Base-by-base conservation (phyloP, 352 stramenopile genomes). In the Phytopythium vexans region DNA sequence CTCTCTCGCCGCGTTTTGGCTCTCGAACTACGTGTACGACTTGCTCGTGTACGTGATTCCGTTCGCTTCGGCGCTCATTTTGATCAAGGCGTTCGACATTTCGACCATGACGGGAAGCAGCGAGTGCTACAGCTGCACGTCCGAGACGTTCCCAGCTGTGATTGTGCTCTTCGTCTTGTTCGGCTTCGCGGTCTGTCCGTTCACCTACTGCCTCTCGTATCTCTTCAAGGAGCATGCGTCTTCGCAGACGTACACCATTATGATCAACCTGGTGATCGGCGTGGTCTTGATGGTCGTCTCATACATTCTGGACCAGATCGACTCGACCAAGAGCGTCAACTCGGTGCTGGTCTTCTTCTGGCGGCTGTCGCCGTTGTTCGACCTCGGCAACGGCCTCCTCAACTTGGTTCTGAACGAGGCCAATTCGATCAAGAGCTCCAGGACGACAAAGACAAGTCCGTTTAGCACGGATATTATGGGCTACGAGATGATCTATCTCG, bases 1-100 rank as follows among this genome's bases (percentile, higher is more conserved):
- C 0, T 89, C 86, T 38, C 77, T 98, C 9, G 60, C 59, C 1
- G 88, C 92, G 0, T 99, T 99, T 62, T 99, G 97, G 97, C 39
- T 98, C 3, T 89, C 93, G 12, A 98, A 96, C 40, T 98, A 88
- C 54, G 47, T 95, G 7, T 99, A 92, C 83, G 94, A 99, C 64
- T 70, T 97, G 35, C 49, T 94, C 21, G 88, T 94, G 46, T 98
- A 98, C 72, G 62, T 96, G 41, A 70, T 98, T 5, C 75, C 83
- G 34, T 79, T 64, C 15, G 62, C 48, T 6, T 58, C 62, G 7
- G 80, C 64, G 0, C 48, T 90, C 43, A n/a, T 69, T 6, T 38
- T 83, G 40, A 86, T 90, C 51, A 60, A 83, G 44, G 49, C 38
- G 8, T 88, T 80, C 37, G 57, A 67, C 6, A 75, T 86, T 12